Evolutionary conservation across 371 early-diverging fungal species (phyloP), one percentile per base, ranked within the genome.

Genomic region (Actinomucor elegans): DNA sequence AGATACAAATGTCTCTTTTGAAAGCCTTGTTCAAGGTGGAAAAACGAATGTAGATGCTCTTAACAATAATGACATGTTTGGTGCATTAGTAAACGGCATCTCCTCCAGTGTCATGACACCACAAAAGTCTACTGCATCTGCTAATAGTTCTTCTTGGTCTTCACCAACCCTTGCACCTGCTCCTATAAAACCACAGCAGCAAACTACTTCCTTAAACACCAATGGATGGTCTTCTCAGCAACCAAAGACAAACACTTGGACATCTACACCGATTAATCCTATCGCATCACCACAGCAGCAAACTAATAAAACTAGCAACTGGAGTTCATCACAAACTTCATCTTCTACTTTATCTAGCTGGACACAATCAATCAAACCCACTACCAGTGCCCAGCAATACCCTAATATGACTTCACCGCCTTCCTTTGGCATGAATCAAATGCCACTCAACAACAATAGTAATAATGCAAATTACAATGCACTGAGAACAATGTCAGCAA

Each of bases 11-110:
- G 48, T 66, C 10, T 63, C 65, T 1, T 77, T 77, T 48, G 77
- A 77, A 35, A 55, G 57, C 11, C 49, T 77, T 5, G 77, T 77
- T 1, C 68, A 63, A 32, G 71, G 72, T 2, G 12, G 21, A 24
- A 29, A 21, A n/a, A 29, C 32, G 18, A 17, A 26, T 29, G 35
- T 23, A 3, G 38, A 47, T 3, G 48, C n/a, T n/a, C 26, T 20
- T 21, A 12, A 29, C 21, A 38, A 35, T 32, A 43, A 57, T 11
- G 67, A 67, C 48, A 56, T 62, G 44, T 65, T 67, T 51, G 45
- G 52, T 6, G 34, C 44, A 9, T 14, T 52, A 11, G 32, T 37
- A 2, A 37, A 27, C 4, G 44, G 21, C 34, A 15, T 12, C 18
- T 11, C 37, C 12, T 9, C 20, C 15, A 43, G 44, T 35, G 38